Evolutionary conservation across 2,329 filamentous ascomycete species (phyloP).

Genomic region (Talaromyces amestolkiae): DNA sequence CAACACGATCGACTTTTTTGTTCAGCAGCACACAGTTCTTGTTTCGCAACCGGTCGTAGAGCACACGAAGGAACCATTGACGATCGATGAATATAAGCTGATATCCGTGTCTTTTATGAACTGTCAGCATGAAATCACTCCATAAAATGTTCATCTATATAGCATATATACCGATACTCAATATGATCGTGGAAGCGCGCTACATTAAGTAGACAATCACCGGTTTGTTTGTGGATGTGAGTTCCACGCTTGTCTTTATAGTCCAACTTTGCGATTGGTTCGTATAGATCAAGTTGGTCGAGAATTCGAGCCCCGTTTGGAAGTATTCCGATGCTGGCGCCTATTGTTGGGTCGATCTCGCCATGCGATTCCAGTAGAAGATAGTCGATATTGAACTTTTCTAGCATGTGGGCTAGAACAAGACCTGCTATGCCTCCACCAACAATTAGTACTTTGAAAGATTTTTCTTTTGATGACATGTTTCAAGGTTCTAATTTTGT

Average conservation of each 20-base stretch:
- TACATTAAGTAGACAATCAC: not conserved
- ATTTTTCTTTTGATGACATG: not conserved
- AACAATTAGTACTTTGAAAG: conserved; percentile 44
- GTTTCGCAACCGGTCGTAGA: conserved; percentile 24
- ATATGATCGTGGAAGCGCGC: not conserved
- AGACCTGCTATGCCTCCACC: conserved; percentile 52
- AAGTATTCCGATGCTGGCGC: conserved; percentile 49
- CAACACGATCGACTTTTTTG: conserved; percentile 30
- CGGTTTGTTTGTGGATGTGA: not conserved
- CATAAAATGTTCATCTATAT: too few species aligned
- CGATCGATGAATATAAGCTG: conserved; percentile 23
- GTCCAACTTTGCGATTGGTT: conserved; percentile 23
- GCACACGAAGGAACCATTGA: conserved; percentile 22
- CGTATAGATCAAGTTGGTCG: conserved; percentile 50
- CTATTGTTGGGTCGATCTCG: conserved; percentile 40
- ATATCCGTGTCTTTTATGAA: conserved; percentile 20
- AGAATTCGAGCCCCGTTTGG: conserved; percentile 47
- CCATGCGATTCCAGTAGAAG: conserved; percentile 48
- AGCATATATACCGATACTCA: not conserved
- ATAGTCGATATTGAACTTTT: conserved; percentile 49
- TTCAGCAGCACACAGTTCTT: conserved; percentile 32
- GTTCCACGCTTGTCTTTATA: not conserved
- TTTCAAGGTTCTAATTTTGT: not conserved
- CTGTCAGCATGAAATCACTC: not conserved
- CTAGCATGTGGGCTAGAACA: conserved; percentile 47